Conservation (phyloP, 805 yeast genomes). For the Wickerhamiella brachini region DNA sequence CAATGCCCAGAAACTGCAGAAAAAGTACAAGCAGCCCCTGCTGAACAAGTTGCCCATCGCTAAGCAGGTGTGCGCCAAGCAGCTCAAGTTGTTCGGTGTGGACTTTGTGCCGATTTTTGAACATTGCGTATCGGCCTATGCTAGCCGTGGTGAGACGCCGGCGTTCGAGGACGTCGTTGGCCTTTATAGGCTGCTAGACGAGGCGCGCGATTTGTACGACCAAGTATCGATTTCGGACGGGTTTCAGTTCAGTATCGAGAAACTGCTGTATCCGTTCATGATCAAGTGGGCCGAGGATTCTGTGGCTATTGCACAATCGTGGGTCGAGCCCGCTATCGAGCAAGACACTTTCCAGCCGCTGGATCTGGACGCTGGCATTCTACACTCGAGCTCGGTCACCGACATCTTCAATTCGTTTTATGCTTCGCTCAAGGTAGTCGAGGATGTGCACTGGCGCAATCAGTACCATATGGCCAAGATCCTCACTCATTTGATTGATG, state of each 20-base stretch:
- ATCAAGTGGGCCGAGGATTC: constrained; percentile 31
- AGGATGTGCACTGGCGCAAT: constrained; percentile 51
- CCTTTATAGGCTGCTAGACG: constrained; percentile 38
- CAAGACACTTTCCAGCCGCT: constrained; percentile 46
- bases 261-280: constrained; percentile 37
- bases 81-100: constrained; percentile 21
- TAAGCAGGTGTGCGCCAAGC: constrained; percentile 21
- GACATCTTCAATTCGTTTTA: constrained; percentile 55
- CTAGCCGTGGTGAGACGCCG: constrained; percentile 15
- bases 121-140: constrained; percentile 17
- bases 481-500: constrained; percentile 45
- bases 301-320: constrained; percentile 31
- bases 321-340: constrained; percentile 41
- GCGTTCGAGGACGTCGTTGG: constrained; percentile 44
- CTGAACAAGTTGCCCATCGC: constrained; percentile 44
- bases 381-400: constrained; percentile 44
- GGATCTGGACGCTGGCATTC: constrained; percentile 26
- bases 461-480: constrained; percentile 47
- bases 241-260: constrained; percentile 45
- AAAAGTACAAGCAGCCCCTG: constrained; percentile 46
- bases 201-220: constrained; percentile 36
- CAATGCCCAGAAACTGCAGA: constrained; percentile 39
- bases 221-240: constrained; percentile 34
- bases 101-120: constrained; percentile 25
- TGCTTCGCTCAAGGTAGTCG: constrained; percentile 43